phyloP scores from a whole-genome alignment of 2,329 filamentous ascomycete species.

The Colletotrichum lupini region DNA sequence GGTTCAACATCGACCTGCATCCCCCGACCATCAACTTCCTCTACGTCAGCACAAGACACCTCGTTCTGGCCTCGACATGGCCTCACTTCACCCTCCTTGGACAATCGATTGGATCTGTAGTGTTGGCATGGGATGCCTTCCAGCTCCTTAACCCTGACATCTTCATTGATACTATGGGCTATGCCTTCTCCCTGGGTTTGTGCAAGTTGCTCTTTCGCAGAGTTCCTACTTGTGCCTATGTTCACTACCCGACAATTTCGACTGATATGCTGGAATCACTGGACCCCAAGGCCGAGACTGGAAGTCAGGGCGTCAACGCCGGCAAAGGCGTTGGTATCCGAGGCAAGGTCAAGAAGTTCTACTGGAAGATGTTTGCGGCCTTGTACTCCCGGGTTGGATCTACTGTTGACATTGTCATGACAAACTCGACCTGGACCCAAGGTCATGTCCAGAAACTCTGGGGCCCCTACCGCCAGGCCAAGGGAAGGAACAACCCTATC shows the following conservation, averaged over 20 bases:
- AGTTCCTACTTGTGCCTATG: conserved; percentile 90
- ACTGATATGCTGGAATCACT: conserved; percentile 95
- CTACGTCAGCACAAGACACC: conserved; percentile 88
- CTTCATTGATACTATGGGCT: conserved; percentile 98
- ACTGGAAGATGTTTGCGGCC: conserved; percentile 88
- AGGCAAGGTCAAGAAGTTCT: conserved; percentile 78
- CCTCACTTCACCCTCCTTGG: conserved; percentile 92
- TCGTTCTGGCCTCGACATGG: conserved; percentile 88
- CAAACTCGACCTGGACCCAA: conserved; percentile 96
- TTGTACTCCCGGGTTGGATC: conserved; percentile 87
- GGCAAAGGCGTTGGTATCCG: conserved; percentile 80
- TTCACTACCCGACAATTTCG: conserved; percentile 98
- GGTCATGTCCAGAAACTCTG: conserved; percentile 84
- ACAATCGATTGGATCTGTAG: conserved; percentile 89
- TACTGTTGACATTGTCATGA: conserved; percentile 93
- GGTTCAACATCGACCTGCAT: conserved; percentile 93
- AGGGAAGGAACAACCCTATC: conserved; percentile 63
- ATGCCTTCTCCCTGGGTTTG: conserved; percentile 88
- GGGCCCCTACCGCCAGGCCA: conserved; percentile 67
- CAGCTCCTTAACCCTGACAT: conserved; percentile 91
- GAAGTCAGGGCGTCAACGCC: conserved; percentile 81
- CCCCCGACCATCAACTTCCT: conserved; percentile 86
- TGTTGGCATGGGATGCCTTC: conserved; percentile 93
- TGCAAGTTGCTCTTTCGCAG: conserved; percentile 83
- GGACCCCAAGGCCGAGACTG: conserved; percentile 68